Evolutionary conservation across 116 monocot species (phyloP), one percentile per base, ranked within the genome.

Genomic region (Zostera marina): DNA sequence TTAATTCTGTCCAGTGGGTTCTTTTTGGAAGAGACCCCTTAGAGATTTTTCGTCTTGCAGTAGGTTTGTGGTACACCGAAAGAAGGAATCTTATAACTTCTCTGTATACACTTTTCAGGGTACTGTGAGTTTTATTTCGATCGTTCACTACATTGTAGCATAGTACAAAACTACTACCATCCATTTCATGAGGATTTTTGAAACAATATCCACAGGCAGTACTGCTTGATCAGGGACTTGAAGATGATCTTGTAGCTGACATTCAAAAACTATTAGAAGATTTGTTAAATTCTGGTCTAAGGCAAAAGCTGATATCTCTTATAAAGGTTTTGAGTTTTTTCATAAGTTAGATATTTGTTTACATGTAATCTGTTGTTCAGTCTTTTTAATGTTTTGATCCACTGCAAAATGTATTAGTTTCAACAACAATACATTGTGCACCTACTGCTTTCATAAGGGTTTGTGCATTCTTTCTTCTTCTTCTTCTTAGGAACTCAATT

Each of bases 31-130:
- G 96, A 67, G 85, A 89, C 66, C 85, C 82, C 43, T 61, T 98
- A 62, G 96, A 98, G 67, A 90, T 89, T 53, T 90, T 70, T 52
- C 82, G 76, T 58, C 96, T 98, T 63, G 83, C 96, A 63, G 78
- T 80, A 15, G 90, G 96, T 15, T 75, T 98, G 21, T 98, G 96
- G 96, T 98, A 98, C 73, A 81, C 76, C 46, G 90, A 98, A 54
- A 85, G 96, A 71, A 82, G 96, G 55, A 78, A 81, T 78, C 43
- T 81, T 40, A 76, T 98, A 61, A 86, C 80, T 16, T 85, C 90
- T 44, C 58, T 98, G 54, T 90, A 86, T 68, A 76, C 80, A 47
- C 83, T 98, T 22, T 66, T 98, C 47, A 74, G 83, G 85, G 96
- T 98, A 25, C 16, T 40, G 44, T 19, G 10, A 20, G 42, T 11